Evolutionary conservation across 1,284 basidiomycete genomes (phyloP).

Genomic region (Microbotryum intermedium): DNA sequence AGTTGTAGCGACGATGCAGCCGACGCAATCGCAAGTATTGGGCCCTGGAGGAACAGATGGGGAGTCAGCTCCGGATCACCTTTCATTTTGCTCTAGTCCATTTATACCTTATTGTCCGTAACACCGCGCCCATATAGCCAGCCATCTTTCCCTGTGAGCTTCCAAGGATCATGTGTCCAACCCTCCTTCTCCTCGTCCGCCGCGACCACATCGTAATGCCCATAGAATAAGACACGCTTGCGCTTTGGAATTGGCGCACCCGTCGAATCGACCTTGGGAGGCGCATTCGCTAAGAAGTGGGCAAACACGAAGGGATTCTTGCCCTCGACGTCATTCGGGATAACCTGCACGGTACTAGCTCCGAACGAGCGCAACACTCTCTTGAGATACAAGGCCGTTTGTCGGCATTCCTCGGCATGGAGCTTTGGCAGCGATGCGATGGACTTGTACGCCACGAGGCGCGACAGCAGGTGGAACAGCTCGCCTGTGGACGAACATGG

Average conservation of each 20-base stretch:
- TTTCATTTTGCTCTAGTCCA: background rate
- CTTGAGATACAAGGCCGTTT: slow-evolving; percentile 81
- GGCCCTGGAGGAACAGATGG: slow-evolving; percentile 64
- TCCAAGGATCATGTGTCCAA: slow-evolving; percentile 83
- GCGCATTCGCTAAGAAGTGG: slow-evolving; percentile 58
- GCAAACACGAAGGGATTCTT: slow-evolving; percentile 76
- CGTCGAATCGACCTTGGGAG: slow-evolving; percentile 4
- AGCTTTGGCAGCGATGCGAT: slow-evolving; percentile 55
- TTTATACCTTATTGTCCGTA: slow-evolving; percentile 38
- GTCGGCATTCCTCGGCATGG: slow-evolving; percentile 74
- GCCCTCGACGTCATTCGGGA: slow-evolving; percentile 1
- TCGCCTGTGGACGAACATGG: slow-evolving; percentile 14
- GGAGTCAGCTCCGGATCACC: background rate
- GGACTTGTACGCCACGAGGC: slow-evolving; percentile 79
- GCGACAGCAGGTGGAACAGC: slow-evolving; percentile 59
- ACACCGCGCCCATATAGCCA: slow-evolving; percentile 90
- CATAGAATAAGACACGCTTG: slow-evolving; percentile 75
- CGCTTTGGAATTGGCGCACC: slow-evolving; percentile 26
- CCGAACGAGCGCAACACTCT: slow-evolving; percentile 79
- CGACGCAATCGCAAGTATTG: slow-evolving; percentile 81
- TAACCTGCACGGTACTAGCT: slow-evolving; percentile 42
- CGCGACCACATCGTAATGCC: slow-evolving; percentile 85
- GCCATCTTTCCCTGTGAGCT: slow-evolving; percentile 72
- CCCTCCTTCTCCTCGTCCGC: slow-evolving; percentile 42
- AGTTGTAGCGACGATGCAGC: slow-evolving; percentile 74